Percentiles rank a stretch among this genome's conserved stretches.
Conservation (phyloP, 2,329 filamentous ascomycete species). For the Davidsoniella eucalypti region DNA sequence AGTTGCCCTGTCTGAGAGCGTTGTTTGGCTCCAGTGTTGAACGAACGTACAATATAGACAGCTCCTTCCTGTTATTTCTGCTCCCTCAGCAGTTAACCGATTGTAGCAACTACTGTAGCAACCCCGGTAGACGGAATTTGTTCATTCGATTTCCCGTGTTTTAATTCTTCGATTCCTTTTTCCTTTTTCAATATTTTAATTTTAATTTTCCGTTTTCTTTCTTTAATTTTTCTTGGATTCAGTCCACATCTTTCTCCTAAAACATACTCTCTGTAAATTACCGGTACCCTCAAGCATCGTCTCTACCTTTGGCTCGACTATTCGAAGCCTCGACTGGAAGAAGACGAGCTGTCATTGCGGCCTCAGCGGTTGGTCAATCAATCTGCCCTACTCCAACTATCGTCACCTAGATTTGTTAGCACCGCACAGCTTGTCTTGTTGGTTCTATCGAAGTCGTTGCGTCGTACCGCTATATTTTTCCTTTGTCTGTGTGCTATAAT, state of each 20-base stretch:
- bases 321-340: too few species aligned
- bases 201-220: neutral
- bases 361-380: too few species aligned
- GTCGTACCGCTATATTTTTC: neutral
- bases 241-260: too few species aligned
- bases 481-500: neutral
- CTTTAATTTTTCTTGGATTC: neutral
- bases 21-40: neutral
- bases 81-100: conserved; percentile 1
- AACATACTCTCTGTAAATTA: too few species aligned
- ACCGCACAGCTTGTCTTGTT: too few species aligned
- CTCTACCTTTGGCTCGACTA: too few species aligned
- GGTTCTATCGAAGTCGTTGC: neutral
- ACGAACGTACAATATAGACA: neutral
- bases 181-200: neutral
- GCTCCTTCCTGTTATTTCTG: neutral
- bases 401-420: too few species aligned
- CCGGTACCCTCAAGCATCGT: too few species aligned
- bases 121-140: too few species aligned
- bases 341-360: too few species aligned
- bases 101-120: neutral
- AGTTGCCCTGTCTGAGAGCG: neutral
- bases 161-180: neutral
- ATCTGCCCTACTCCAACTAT: too few species aligned
- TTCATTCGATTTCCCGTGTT: neutral